These are phyloP conservation scores for Anisodus acutangulus DNA, from an alignment of 257 asterid species.

Conservation along the genomic window DNA sequence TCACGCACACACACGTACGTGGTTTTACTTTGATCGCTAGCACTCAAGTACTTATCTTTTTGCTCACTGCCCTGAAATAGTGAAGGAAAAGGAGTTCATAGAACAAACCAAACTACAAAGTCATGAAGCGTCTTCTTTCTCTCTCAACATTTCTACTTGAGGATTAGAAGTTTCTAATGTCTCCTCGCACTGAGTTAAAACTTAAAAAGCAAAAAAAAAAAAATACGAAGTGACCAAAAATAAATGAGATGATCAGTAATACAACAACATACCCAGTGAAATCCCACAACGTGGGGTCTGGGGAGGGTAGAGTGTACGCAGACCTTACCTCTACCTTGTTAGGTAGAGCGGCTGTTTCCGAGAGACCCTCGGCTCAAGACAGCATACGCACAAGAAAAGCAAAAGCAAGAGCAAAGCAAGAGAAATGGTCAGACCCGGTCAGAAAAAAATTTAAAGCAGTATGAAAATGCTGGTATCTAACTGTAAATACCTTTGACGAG, in stretches of 20 bases:
- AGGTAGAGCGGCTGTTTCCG: too few species aligned
- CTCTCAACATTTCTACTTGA: not conserved
- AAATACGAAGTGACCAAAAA: not conserved
- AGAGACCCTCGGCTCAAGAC: too few species aligned
- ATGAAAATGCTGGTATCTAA: not conserved
- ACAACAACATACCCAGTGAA: too few species aligned
- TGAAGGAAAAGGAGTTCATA: not conserved
- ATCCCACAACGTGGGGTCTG: too few species aligned
- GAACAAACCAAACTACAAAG: not conserved
- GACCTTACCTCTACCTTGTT: too few species aligned
- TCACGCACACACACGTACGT: not conserved
- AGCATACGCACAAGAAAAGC: too few species aligned
- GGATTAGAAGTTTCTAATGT: not conserved
- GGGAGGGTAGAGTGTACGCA: too few species aligned
- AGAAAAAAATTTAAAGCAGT: too few species aligned
- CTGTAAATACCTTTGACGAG: slow-evolving; percentile 58
- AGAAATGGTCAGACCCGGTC: too few species aligned
- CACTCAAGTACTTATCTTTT: not conserved
- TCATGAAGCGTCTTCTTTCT: slow-evolving; percentile 2
- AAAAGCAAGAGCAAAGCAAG: too few species aligned
- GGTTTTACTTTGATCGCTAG: not conserved
- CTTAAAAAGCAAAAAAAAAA: not conserved
- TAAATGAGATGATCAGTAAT: not conserved
- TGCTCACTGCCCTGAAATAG: not conserved
- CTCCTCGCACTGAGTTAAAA: not conserved